Conservation (phyloP, 2,329 filamentous ascomycete species). For the Elsinoe necatrix region DNA sequence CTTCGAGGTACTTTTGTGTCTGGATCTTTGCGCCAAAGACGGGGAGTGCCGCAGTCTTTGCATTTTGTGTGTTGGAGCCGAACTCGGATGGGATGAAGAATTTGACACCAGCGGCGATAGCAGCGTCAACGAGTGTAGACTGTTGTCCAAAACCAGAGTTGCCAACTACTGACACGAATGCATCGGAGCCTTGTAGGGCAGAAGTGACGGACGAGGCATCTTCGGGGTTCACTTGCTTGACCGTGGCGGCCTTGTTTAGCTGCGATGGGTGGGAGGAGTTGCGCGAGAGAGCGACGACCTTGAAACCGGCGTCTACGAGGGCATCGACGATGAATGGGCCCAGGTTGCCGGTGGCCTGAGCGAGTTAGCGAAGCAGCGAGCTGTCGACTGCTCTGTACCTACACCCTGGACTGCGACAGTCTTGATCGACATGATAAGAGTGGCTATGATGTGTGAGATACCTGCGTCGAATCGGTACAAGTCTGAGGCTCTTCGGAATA, state of each 20-base stretch:
- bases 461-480: background rate
- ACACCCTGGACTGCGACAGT: conserved; percentile 45
- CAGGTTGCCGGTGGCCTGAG: conserved; percentile 33
- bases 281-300: conserved; percentile 29
- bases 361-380: background rate
- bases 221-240: conserved; percentile 26
- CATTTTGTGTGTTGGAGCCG: conserved; percentile 31
- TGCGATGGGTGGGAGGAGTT: conserved; percentile 20
- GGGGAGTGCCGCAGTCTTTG: conserved; percentile 26
- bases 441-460: background rate
- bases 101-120: conserved; percentile 32
- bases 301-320: conserved; percentile 33
- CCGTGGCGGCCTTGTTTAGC: conserved; percentile 24
- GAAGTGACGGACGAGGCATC: conserved; percentile 27
- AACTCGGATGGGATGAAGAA: conserved; percentile 38
- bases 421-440: conserved; percentile 32
- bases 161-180: conserved; percentile 31
- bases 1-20: conserved; percentile 30
- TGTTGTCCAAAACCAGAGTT: conserved; percentile 26
- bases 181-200: conserved; percentile 31
- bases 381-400: conserved; percentile 33
- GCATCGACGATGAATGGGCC: conserved; percentile 34
- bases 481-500: background rate
- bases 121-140: conserved; percentile 32
- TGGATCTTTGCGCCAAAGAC: conserved; percentile 32